Evolutionary conservation across 192 early-diverging fungal genomes (phyloP), one percentile per base, ranked within the genome.

Genomic region (Chytriomyces confervae): DNA sequence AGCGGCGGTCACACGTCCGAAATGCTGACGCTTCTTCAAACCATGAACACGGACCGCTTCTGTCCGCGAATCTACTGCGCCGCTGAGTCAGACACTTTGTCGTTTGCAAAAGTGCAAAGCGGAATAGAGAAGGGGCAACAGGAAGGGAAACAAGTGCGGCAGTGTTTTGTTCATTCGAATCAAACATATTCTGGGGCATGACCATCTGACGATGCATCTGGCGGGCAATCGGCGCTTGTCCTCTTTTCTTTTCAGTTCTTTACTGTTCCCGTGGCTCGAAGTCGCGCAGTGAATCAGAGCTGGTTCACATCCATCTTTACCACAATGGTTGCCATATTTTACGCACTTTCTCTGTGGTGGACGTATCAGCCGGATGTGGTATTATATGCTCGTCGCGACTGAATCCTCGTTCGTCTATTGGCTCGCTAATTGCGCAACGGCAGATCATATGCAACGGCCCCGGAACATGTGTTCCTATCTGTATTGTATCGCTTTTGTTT

Each of bases 1-100:
- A 61, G 81, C 81, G 95, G 97, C 49, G 97, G 97, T 10, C 97
- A 98, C 79, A 97, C 97, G 0, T 84, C 91, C 6, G 97, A 98
- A 80, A 97, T 98, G 95, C 65, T 92, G 9, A 89, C 91, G 69
- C 78, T 98, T 13, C 62, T 95, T 0, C 76, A 86, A 5, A 84
- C 86, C 9, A 77, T 97, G 0, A 89, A 93, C 60, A 10, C 62
- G 23, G 47, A 80, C 1, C 78, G 84, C 46, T 95, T 93, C 78
- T 64, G 20, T 9, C 92, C 85, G 24, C 85, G 95, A 16, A 68
- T 88, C 66, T 98, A 98, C 76, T 65, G 95, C 6, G 81, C 96
- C 4, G 89, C 94, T 6, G 77, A 88, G 27, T 84, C 84, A 7
- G 97, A 98, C 77, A 16, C 49, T 23, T 46, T 89, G 69, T 88